Evolutionary conservation across 1,139 yeast genomes (phyloP), one percentile per base, ranked within the genome.

Genomic region (Saccharomyces hybrid): DNA sequence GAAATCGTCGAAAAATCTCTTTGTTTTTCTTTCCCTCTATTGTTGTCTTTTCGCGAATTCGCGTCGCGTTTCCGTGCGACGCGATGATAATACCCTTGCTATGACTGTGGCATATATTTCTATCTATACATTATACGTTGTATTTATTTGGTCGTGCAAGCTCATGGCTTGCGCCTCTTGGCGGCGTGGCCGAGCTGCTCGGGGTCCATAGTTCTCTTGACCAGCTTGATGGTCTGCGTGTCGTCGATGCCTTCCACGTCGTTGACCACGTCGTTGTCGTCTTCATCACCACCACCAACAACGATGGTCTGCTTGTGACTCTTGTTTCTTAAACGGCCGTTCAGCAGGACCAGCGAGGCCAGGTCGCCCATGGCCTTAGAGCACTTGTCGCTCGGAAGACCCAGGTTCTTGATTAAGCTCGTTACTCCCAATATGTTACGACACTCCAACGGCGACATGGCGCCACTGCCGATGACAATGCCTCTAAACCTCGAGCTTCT

Each of bases 401-500:
- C 98, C 65, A 93, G 74, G 12, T 88, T 74, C 31, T 79, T 76
- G 46, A 88, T 75, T 51, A 93, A 72, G 55, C 83, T 86, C 28
- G 82, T 75, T 3, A 89, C 79, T 63, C 93, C 97, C 51, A 79
- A 76, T 47, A 83, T 80, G 41, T 83, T 81, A 55, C 98, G 74
- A 28, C 84, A 72, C 51, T 82, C 84, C 38, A 81, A 69, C 0
- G 91, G 78, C 31, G 74, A 71, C 2, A 68, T 63, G 0, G 95
- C 87, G 2, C 96, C 97, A 64, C 95, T 83, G 19, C 93, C 81
- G 4, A 90, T 76, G 3, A 93, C 76, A 24, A 93, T 69, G 0
- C 97, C 98, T 50, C 89, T 78, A 31, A 84, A 80, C 61, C 98
- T 76, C 1, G 95, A 80, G 3, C 96, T 89, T 59, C 99, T 74